Conservation (phyloP, 2,329 filamentous ascomycete species). For the Aulographum hederae region DNA sequence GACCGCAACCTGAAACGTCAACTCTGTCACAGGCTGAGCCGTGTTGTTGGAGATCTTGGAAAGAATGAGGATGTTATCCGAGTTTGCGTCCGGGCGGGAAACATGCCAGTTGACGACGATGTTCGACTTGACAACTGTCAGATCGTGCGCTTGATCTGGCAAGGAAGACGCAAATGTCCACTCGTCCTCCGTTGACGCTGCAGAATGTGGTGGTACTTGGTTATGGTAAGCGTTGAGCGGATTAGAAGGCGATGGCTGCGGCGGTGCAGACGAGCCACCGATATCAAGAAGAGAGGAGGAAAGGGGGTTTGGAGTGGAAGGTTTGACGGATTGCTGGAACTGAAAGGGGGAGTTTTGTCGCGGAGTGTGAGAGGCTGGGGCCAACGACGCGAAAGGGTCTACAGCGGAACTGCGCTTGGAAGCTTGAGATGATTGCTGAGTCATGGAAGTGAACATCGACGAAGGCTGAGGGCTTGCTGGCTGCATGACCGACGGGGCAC, state of each 20-base stretch:
- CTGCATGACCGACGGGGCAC: slow-evolving; percentile 17
- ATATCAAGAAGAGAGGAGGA: slow-evolving; percentile 17
- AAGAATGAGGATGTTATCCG: slow-evolving; percentile 46
- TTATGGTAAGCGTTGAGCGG: slow-evolving; percentile 3
- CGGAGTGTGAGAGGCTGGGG: slow-evolving; percentile 23
- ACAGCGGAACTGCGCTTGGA: no score
- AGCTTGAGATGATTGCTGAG: slow-evolving; percentile 16
- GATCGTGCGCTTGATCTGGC: slow-evolving; percentile 45
- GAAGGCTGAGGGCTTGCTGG: slow-evolving; percentile 28
- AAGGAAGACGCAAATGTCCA: slow-evolving; percentile 86
- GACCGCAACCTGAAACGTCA: slow-evolving; percentile 85
- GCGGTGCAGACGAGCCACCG: slow-evolving; percentile 9
- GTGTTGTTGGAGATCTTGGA: slow-evolving; percentile 77
- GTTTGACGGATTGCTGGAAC: slow-evolving; percentile 24
- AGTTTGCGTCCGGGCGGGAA: slow-evolving; percentile 34
- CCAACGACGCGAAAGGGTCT: slow-evolving; percentile 43
- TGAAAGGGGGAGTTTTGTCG: slow-evolving; percentile 31
- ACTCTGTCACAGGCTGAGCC: slow-evolving; percentile 49
- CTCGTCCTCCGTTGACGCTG: slow-evolving; percentile 49
- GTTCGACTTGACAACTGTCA: slow-evolving; percentile 49
- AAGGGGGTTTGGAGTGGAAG: slow-evolving; percentile 11
- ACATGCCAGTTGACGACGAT: slow-evolving; percentile 60
- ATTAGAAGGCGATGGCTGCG: slow-evolving; percentile 8
- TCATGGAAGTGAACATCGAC: slow-evolving; percentile 19
- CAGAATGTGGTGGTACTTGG: slow-evolving; percentile 6